phyloP scores from a whole-genome alignment of 345 rosid species.

The Chamaenerion angustifolium region DNA sequence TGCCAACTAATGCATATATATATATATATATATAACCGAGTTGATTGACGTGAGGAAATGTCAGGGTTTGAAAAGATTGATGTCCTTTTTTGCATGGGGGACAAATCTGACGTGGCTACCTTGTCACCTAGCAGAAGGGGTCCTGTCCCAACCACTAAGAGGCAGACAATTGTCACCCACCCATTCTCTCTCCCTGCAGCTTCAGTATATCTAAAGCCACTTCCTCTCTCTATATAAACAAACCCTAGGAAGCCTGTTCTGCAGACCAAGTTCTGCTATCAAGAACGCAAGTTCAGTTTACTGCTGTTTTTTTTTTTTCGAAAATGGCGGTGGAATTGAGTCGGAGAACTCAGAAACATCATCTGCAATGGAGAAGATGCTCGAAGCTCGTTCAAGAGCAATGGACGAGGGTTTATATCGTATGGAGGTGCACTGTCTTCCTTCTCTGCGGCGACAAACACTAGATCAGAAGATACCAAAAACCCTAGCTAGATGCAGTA shows the following conservation, averaged over 20 bases:
- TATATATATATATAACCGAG: no score
- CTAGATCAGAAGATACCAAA: background rate
- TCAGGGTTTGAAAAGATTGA: no score
- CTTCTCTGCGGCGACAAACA: conserved; percentile 39
- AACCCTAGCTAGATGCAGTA: no score
- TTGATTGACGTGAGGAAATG: no score
- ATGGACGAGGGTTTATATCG: conserved; percentile 51
- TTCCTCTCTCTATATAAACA: background rate
- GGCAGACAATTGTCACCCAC: conserved; percentile 7
- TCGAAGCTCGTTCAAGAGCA: conserved; percentile 42
- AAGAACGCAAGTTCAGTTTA: background rate
- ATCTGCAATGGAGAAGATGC: conserved; percentile 32
- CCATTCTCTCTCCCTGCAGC: background rate
- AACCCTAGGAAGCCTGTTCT: background rate
- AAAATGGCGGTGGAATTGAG: conserved; percentile 7
- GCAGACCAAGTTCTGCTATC: background rate
- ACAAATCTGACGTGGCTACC: conserved; percentile 21
- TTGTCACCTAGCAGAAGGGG: conserved; percentile 19
- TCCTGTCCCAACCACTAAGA: conserved; percentile 8
- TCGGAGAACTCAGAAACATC: conserved; percentile 11
- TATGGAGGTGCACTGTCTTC: conserved; percentile 65
- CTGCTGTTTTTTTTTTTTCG: no score
- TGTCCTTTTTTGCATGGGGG: conserved; percentile 21
- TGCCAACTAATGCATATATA: no score
- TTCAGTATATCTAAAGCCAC: no score